phyloP scores from a whole-genome alignment of 2,329 filamentous ascomycete species.

The Fusarium clavum region DNA sequence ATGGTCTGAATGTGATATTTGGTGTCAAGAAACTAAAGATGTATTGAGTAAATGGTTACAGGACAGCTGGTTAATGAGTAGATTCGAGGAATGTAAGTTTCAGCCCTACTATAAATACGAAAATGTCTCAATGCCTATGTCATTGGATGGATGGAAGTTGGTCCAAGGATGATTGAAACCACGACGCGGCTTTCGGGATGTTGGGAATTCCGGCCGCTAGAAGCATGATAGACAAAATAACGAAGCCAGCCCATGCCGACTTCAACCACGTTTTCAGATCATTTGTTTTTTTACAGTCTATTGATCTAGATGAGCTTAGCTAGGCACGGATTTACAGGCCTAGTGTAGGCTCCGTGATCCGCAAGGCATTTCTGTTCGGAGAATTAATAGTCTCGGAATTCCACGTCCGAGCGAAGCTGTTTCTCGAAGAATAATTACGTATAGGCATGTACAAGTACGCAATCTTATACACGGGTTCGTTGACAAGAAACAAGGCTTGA shows the following conservation, averaged over 20 bases:
- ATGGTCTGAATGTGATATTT: background rate
- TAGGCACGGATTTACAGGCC: background rate
- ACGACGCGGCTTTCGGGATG: background rate
- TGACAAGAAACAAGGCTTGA: background rate
- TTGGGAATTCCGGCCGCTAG: background rate
- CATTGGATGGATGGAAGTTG: background rate
- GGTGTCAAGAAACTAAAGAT: background rate
- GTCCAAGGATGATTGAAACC: background rate
- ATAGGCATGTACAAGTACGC: background rate
- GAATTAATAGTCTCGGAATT: background rate
- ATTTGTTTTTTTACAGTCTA: background rate
- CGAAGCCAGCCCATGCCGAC: background rate
- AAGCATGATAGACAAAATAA: background rate
- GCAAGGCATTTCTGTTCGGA: background rate
- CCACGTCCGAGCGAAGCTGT: background rate
- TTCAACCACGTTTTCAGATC: background rate
- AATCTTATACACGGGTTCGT: background rate
- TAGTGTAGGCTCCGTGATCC: background rate
- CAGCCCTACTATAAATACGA: background rate
- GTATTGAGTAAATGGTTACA: background rate
- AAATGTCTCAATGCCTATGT: constrained; percentile 11
- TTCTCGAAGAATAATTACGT: background rate
- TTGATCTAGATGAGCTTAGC: background rate
- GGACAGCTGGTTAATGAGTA: background rate
- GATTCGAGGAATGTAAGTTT: background rate